Base-by-base conservation (phyloP, 306 rosid genomes). In the Gastrolobium villosum region DNA sequence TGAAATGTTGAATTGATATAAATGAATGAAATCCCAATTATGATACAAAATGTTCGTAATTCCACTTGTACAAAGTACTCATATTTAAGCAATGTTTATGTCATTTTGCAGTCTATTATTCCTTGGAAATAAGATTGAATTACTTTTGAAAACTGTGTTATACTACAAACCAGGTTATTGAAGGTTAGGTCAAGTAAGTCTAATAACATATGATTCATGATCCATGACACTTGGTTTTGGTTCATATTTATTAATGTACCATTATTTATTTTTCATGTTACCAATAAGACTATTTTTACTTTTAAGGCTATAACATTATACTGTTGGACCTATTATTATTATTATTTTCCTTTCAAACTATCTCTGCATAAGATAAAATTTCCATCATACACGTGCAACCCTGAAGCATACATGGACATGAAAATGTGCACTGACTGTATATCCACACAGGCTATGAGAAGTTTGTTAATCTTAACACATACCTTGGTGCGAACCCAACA, bases 401-500 rank as follows among this genome's bases (percentile, higher is more conserved):
- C 15, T 5, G 1, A 36, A 70, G 20, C 55, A 55, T 20, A 7
- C 7, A 39, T 45, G 53, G 59, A 48, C 54, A 39, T 28, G 75
- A 40, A 75, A 41, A 86, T 36, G 61, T 40, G 74, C 48, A 50
- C 26, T n/a, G 20, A 54, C 32, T 48, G 39, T 78, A 63, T 57
- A 11, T 11, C 74, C 40, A 50, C n/a, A 32, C 39, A 65, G 14
- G 44, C 39, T 41, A 74, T 28, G 69, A 84, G 45, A 72, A 49
- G 61, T 54, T 55, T 73, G 56, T 56, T 65, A 35, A 64, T 74
- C 71, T 68, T 55, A 54, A 35, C n/a, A 46, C 48, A 49, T 82
- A 91, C 98, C 98, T 91, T 68, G 90, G 88, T 5, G 94, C 80
- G 60, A 95, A 82, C 56, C 77, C 94, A 54, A 91, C 84, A 82